Conservation (phyloP, 2,329 filamentous ascomycete species). For the Akanthomyces lecanii region DNA sequence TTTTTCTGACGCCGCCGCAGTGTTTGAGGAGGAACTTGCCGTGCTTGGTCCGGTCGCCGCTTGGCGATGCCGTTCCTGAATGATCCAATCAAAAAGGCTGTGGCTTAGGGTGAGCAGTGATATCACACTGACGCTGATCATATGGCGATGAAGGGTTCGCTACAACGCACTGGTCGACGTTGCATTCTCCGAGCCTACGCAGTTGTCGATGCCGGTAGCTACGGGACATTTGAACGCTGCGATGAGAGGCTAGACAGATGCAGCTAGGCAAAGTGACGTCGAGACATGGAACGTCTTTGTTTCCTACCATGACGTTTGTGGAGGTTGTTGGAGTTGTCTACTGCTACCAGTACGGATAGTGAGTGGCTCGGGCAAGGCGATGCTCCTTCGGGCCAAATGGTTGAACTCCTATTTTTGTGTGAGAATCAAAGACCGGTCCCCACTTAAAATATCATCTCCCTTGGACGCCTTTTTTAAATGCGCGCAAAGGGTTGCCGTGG, state of each 20-base stretch:
- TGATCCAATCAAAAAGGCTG: not conserved
- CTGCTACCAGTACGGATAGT: not conserved
- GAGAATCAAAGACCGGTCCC: not conserved
- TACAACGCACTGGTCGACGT: not conserved
- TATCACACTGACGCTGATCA: constrained; percentile 3
- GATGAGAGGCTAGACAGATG: not conserved
- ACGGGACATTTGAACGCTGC: not conserved
- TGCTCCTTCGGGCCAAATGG: not conserved
- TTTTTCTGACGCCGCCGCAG: not conserved
- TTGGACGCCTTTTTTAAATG: not conserved
- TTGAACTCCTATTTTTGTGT: not conserved
- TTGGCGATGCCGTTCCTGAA: not conserved
- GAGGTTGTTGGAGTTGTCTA: not conserved
- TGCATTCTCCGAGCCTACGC: not conserved
- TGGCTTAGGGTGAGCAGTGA: not conserved
- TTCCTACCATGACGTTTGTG: not conserved
- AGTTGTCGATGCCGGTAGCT: not conserved
- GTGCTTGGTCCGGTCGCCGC: not conserved
- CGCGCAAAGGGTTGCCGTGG: not conserved
- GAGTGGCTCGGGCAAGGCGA: not conserved
- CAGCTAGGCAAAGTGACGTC: not conserved
- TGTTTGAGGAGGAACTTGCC: not conserved
- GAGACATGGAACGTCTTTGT: not conserved
- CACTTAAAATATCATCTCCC: not conserved
- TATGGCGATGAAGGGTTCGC: not conserved